Percentiles rank a stretch among this genome's conserved stretches.
These are phyloP conservation scores for Lentinula raphanica DNA, from an alignment of 768 basidiomycete species.

Conservation along the genomic window DNA sequence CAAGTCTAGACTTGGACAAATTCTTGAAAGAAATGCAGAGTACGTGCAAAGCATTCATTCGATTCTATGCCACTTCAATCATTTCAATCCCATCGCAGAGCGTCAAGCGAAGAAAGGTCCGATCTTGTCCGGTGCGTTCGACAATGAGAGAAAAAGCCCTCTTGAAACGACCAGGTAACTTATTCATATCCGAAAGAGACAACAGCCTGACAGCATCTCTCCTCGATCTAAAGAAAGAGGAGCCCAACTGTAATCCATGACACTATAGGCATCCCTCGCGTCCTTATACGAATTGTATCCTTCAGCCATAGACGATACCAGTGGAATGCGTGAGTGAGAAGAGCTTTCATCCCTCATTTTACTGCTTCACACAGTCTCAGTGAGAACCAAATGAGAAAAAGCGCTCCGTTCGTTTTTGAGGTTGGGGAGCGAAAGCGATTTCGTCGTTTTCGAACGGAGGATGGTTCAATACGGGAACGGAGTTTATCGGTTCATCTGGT, in stretches of 20 bases:
- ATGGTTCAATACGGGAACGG: neutral
- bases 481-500: neutral
- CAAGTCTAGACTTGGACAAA: constrained; percentile 2
- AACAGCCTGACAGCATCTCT: neutral
- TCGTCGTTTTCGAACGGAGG: neutral
- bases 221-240: too few relatives aligned
- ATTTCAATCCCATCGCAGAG: too few relatives aligned
- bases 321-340: constrained; percentile 29
- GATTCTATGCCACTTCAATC: too few relatives aligned
- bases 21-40: constrained; percentile 17
- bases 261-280: constrained; percentile 16
- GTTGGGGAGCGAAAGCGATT: neutral
- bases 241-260: too few relatives aligned
- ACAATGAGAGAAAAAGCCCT: constrained; percentile 26
- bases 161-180: constrained; percentile 28
- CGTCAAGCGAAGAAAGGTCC: constrained; percentile 23
- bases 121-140: constrained; percentile 20
- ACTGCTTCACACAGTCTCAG: constrained; percentile 17
- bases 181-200: too few relatives aligned
- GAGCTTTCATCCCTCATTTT: neutral
- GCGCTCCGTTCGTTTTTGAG: constrained; percentile 25
- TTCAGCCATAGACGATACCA: constrained; percentile 26
- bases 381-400: constrained; percentile 21
- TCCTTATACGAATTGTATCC: constrained; percentile 23
- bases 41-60: constrained; percentile 7